Evolutionary conservation across 1,284 basidiomycete genomes (phyloP).

Genomic region (Grifola frondosa): DNA sequence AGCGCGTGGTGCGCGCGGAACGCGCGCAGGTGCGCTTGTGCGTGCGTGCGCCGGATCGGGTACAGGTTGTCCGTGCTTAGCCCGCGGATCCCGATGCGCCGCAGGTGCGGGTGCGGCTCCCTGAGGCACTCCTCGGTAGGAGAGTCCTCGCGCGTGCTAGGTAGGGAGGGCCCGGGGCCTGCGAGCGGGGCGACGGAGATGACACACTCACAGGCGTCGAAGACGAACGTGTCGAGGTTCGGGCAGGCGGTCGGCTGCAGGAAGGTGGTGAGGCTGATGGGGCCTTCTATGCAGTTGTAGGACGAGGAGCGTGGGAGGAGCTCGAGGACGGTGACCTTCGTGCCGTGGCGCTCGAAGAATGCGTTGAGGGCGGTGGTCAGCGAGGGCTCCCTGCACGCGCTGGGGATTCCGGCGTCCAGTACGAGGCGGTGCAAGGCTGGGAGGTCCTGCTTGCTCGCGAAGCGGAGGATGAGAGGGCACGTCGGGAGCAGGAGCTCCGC

Average conservation of each 20-base stretch:
- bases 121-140: slow-evolving; percentile 30
- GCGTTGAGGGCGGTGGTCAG: slow-evolving; percentile 25
- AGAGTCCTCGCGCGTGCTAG: slow-evolving; percentile 17
- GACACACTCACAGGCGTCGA: slow-evolving; percentile 27
- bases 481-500: slow-evolving; percentile 20
- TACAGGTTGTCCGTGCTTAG: slow-evolving; percentile 42
- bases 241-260: slow-evolving; percentile 42
- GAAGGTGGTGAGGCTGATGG: slow-evolving; percentile 42
- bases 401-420: slow-evolving; percentile 18
- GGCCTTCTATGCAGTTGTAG: slow-evolving; percentile 29
- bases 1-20: slow-evolving; percentile 35
- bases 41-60: slow-evolving; percentile 38
- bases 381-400: slow-evolving; percentile 12
- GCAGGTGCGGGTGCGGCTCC: slow-evolving; percentile 38
- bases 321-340: slow-evolving; percentile 39
- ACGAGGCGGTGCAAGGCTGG: slow-evolving; percentile 20
- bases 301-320: slow-evolving; percentile 39
- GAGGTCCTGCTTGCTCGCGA: slow-evolving; percentile 18
- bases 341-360: slow-evolving; percentile 44
- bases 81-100: slow-evolving; percentile 46
- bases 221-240: slow-evolving; percentile 44
- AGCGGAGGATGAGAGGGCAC: slow-evolving; percentile 19
- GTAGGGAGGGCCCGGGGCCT: not conserved
- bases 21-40: slow-evolving; percentile 42
- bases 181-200: slow-evolving; percentile 12